Conservation (phyloP, 371 early-diverging fungal species). For the Actinomortierella wolfii region DNA sequence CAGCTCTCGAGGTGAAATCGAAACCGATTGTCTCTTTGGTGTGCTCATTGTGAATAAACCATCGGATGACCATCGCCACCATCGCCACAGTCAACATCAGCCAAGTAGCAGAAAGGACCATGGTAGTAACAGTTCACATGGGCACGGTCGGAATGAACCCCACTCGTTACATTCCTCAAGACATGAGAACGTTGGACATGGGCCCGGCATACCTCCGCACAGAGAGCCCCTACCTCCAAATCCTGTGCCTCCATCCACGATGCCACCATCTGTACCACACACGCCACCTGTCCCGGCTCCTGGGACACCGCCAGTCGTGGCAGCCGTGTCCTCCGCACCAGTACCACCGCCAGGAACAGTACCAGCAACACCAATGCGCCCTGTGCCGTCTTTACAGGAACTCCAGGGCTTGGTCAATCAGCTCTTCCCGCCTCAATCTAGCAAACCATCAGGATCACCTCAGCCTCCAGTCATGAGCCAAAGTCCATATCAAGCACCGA, state of each 20-base stretch:
- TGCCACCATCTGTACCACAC: not conserved
- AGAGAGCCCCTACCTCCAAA: not conserved
- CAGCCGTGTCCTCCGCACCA: too few species aligned
- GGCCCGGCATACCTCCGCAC: constrained; percentile 1
- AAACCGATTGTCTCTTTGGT: constrained; percentile 54
- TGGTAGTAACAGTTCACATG: constrained; percentile 14
- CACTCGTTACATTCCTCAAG: constrained; percentile 21
- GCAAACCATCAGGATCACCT: not conserved
- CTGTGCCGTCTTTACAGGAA: constrained; percentile 25
- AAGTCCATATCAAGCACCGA: not conserved
- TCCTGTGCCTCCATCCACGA: not conserved
- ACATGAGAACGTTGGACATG: constrained; percentile 10
- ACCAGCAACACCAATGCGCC: not conserved
- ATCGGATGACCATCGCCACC: constrained; percentile 17
- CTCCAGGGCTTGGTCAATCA: constrained; percentile 42
- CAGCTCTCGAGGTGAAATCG: constrained; percentile 21
- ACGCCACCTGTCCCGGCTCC: constrained; percentile 2
- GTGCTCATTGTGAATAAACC: constrained; percentile 56
- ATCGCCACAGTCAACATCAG: constrained; percentile 11
- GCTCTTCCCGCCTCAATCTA: constrained; percentile 17
- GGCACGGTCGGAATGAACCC: constrained; percentile 7
- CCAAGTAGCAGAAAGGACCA: constrained; percentile 15
- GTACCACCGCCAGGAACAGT: constrained; percentile 1
- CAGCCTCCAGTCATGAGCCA: not conserved
- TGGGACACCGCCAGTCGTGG: not conserved